phyloP scores from a whole-genome alignment of 441 rosid genomes.

The Rhodomyrtus psidioides region DNA sequence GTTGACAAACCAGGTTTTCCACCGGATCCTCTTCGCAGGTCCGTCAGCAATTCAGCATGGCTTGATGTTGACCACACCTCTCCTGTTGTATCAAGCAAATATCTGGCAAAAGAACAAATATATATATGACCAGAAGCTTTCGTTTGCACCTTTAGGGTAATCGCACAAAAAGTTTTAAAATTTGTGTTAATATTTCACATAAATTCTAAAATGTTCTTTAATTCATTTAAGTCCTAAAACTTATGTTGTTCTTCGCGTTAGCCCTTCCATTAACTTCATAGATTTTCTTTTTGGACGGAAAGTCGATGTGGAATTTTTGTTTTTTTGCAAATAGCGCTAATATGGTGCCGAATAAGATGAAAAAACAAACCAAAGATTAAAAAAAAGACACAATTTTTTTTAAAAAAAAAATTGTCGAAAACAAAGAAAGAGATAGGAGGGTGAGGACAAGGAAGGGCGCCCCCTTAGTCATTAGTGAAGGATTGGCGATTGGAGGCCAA shows the following conservation, averaged over 20 bases:
- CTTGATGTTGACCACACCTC: background rate
- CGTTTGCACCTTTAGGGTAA: background rate
- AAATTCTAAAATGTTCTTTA: background rate
- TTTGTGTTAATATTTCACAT: background rate
- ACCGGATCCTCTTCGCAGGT: background rate
- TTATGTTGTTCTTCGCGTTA: background rate
- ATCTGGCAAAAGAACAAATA: background rate
- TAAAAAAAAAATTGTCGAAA: background rate
- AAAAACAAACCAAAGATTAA: background rate
- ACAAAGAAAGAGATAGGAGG: background rate
- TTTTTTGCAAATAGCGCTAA: background rate
- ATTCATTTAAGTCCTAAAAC: background rate
- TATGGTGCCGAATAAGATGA: background rate
- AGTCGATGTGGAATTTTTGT: background rate
- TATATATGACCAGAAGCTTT: background rate
- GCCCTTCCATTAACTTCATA: background rate
- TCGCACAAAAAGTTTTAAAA: background rate
- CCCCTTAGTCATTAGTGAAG: background rate
- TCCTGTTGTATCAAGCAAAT: background rate
- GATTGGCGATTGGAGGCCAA: background rate
- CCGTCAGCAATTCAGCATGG: background rate
- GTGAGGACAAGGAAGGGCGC: background rate
- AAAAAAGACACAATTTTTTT: background rate
- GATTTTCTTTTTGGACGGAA: background rate
- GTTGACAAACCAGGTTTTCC: background rate